phyloP scores from a whole-genome alignment of 2,329 filamentous ascomycete species.

The Trichoderma harzianum region DNA sequence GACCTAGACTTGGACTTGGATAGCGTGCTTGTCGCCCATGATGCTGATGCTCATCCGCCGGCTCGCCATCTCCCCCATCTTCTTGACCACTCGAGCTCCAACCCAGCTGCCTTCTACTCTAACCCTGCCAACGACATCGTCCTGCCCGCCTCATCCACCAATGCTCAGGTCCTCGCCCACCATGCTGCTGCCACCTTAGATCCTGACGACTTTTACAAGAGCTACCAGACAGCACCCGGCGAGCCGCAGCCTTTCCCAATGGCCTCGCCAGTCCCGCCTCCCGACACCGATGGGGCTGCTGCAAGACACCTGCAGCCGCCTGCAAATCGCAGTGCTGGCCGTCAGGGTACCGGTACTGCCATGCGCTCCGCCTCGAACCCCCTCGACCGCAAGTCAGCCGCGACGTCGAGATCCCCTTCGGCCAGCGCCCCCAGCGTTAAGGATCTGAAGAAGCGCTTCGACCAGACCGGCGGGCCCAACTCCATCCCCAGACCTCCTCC shows the following conservation, averaged over 20 bases:
- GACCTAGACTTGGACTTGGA: constrained; percentile 31
- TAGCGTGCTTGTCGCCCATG: constrained; percentile 25
- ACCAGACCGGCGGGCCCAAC: constrained; percentile 51
- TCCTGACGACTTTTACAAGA: constrained; percentile 56
- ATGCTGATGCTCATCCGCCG: constrained; percentile 32
- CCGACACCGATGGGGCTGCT: constrained; percentile 49
- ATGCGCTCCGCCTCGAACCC: constrained; percentile 57
- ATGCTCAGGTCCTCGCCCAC: constrained; percentile 24
- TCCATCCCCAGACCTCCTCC: constrained; percentile 37
- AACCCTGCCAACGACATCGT: constrained; percentile 9
- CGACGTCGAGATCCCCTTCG: constrained; percentile 33
- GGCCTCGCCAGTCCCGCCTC: constrained; percentile 40
- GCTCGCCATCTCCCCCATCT: constrained; percentile 27
- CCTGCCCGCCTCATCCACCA: constrained; percentile 11
- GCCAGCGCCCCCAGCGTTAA: constrained; percentile 65
- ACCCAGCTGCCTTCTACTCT: constrained; percentile 3
- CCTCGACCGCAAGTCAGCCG: constrained; percentile 41
- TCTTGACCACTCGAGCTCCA: constrained; percentile 23
- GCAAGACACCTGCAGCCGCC: constrained; percentile 45
- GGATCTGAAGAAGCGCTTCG: constrained; percentile 76
- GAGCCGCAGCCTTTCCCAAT: constrained; percentile 36
- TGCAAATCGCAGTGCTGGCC: constrained; percentile 39
- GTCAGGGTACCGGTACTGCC: constrained; percentile 29
- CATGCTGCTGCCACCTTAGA: constrained; percentile 44
- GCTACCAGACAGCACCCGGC: constrained; percentile 39